These are phyloP conservation scores for Coniferiporia sulphurascens DNA, from an alignment of 1,284 basidiomycete genomes.

Conservation along the genomic window DNA sequence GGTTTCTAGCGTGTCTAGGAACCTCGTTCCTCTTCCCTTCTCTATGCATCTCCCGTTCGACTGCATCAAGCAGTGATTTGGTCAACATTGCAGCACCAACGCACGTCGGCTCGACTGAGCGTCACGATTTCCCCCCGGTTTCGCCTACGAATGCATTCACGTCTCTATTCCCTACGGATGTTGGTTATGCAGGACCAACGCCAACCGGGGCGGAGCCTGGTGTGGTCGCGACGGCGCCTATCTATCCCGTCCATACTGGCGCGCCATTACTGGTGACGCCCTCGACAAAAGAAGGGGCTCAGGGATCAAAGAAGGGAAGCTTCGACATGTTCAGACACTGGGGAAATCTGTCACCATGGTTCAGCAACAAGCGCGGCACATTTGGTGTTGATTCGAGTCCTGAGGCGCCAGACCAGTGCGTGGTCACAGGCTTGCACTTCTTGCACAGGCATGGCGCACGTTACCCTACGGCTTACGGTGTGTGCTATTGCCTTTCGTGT, in stretches of 20 bases:
- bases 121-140: slow-evolving; percentile 65
- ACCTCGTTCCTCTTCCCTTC: slow-evolving; percentile 38
- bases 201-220: slow-evolving; percentile 82
- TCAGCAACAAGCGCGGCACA: slow-evolving; percentile 58
- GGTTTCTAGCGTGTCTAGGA: slow-evolving; percentile 38
- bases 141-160: slow-evolving; percentile 67
- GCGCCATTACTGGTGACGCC: slow-evolving; percentile 62
- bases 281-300: slow-evolving; percentile 20
- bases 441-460: slow-evolving; percentile 79
- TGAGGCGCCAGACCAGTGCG: slow-evolving; percentile 63
- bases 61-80: slow-evolving; percentile 5
- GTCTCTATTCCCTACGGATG: slow-evolving; percentile 65
- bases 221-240: slow-evolving; percentile 72
- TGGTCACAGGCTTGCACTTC: slow-evolving; percentile 68
- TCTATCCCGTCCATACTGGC: slow-evolving; percentile 69
- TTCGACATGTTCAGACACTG: slow-evolving; percentile 72
- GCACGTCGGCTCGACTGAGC: slow-evolving; percentile 64
- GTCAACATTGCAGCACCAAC: slow-evolving; percentile 40
- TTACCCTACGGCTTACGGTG: slow-evolving; percentile 72
- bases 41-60: slow-evolving; percentile 17
- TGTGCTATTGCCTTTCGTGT: slow-evolving; percentile 21
- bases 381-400: slow-evolving; percentile 75
- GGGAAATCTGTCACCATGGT: slow-evolving; percentile 86
- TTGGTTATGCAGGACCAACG: slow-evolving; percentile 79
- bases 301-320: slow-evolving; percentile 22